Conservation (phyloP, 2,329 filamentous ascomycete genomes). For the Botrytis squamosa region DNA sequence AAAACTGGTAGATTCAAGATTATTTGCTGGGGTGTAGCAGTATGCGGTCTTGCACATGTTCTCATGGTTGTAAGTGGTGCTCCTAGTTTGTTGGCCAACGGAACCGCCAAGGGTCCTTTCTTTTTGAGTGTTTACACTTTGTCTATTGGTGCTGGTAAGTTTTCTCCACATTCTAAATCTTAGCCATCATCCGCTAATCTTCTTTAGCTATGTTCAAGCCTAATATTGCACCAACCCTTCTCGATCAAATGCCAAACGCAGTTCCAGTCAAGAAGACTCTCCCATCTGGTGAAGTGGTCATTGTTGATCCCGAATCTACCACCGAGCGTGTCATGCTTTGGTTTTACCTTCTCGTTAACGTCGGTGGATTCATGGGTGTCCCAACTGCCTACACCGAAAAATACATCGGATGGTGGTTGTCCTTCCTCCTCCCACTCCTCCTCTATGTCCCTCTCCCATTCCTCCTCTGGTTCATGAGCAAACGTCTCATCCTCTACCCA, state of each 20-base stretch:
- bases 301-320: conserved; percentile 59
- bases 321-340: conserved; percentile 45
- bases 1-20: conserved; percentile 65
- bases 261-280: conserved; percentile 46
- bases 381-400: conserved; percentile 45
- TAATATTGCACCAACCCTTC: conserved; percentile 63
- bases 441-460: conserved; percentile 61
- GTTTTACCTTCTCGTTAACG: conserved; percentile 70
- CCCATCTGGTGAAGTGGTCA: conserved; percentile 57
- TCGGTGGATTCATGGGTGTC: conserved; percentile 55
- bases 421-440: conserved; percentile 50
- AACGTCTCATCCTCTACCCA: conserved; percentile 45
- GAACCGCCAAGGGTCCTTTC: conserved; percentile 61
- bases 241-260: conserved; percentile 53
- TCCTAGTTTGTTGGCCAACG: conserved; percentile 52
- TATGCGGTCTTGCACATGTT: conserved; percentile 60
- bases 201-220: conserved; percentile 64
- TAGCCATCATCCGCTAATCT: conserved; percentile 54
- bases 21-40: conserved; percentile 47
- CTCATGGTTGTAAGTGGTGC: conserved; percentile 64
- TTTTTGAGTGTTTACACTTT: conserved; percentile 35
- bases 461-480: conserved; percentile 46
- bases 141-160: conserved; percentile 41
- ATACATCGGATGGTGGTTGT: conserved; percentile 52
- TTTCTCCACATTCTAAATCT: conserved; percentile 48